phyloP scores from a whole-genome alignment of 352 stramenopile genomes.

The Pythium angustatum region DNA sequence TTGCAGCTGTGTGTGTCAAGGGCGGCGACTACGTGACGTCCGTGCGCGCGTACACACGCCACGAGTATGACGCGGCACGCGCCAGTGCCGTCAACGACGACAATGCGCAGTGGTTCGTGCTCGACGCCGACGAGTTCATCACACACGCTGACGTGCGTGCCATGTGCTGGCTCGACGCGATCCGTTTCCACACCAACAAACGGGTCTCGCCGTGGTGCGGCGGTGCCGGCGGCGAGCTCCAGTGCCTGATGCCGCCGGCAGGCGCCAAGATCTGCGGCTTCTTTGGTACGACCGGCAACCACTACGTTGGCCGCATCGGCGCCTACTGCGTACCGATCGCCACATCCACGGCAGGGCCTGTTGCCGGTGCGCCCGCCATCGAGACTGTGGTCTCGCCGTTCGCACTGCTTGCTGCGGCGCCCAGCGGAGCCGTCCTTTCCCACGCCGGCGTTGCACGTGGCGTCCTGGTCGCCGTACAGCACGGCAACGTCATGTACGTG shows the following conservation, averaged over 20 bases:
- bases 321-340: conserved; percentile 35
- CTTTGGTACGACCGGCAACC: conserved; percentile 50
- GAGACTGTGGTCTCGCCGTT: not conserved
- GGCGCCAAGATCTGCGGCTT: conserved; percentile 49
- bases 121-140: conserved; percentile 50
- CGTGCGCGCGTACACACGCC: conserved; percentile 38
- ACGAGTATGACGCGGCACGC: conserved; percentile 20
- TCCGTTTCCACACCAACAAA: conserved; percentile 61
- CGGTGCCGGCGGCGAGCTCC: conserved; percentile 46
- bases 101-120: conserved; percentile 35
- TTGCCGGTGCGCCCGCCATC: no score
- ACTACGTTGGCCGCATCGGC: conserved; percentile 55
- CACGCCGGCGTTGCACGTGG: conserved; percentile 11
- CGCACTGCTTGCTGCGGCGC: not conserved
- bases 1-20: conserved; percentile 48
- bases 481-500: conserved; percentile 22
- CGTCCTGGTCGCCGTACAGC: conserved; percentile 29
- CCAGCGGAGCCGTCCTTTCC: not conserved
- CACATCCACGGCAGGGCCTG: not conserved
- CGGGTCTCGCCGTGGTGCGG: conserved; percentile 55
- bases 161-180: conserved; percentile 65
- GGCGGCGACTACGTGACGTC: conserved; percentile 42
- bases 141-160: conserved; percentile 51
- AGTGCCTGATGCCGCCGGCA: conserved; percentile 40
- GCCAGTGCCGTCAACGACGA: not conserved